Evolutionary conservation across 768 basidiomycete genomes (phyloP).

Genomic region (Dentipellis sp.): DNA sequence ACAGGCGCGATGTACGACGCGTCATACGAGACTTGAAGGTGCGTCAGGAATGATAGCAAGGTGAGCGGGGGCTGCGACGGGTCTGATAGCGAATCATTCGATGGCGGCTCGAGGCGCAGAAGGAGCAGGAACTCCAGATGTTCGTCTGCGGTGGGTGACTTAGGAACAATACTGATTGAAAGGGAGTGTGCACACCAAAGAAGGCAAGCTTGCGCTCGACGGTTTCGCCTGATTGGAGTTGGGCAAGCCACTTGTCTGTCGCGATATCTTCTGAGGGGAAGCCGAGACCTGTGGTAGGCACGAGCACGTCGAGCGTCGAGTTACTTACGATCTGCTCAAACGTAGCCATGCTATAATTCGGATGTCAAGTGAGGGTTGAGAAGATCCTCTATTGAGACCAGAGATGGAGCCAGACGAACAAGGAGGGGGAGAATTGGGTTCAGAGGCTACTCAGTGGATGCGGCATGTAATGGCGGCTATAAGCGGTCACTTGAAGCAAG

Average conservation of each 20-base stretch:
- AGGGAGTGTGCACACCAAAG: slow-evolving; percentile 44
- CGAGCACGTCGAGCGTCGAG: slow-evolving; percentile 48
- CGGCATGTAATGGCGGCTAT: too few relatives aligned
- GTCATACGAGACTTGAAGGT: slow-evolving; percentile 71
- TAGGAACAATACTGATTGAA: slow-evolving; percentile 11
- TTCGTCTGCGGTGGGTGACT: slow-evolving; percentile 23
- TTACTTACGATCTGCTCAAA: slow-evolving; percentile 58
- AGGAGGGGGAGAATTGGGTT: too few relatives aligned
- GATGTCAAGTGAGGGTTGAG: too few relatives aligned
- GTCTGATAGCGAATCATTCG: slow-evolving; percentile 22
- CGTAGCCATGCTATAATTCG: slow-evolving; percentile 24
- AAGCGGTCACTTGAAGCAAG: too few relatives aligned
- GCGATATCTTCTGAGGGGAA: slow-evolving; percentile 37
- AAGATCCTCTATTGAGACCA: too few relatives aligned
- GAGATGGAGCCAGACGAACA: too few relatives aligned
- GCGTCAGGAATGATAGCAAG: slow-evolving; percentile 53
- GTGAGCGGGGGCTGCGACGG: slow-evolving; percentile 21
- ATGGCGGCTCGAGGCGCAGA: slow-evolving; percentile 21
- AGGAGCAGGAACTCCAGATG: slow-evolving; percentile 15
- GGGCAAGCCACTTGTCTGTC: slow-evolving; percentile 48
- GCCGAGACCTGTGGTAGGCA: slow-evolving; percentile 55
- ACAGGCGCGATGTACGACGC: slow-evolving; percentile 66
- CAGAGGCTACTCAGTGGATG: too few relatives aligned
- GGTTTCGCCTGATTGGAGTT: slow-evolving; percentile 27
- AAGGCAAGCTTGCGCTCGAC: slow-evolving; percentile 59